Conservation (phyloP, 345 rosid genomes). For the Acer campestre region DNA sequence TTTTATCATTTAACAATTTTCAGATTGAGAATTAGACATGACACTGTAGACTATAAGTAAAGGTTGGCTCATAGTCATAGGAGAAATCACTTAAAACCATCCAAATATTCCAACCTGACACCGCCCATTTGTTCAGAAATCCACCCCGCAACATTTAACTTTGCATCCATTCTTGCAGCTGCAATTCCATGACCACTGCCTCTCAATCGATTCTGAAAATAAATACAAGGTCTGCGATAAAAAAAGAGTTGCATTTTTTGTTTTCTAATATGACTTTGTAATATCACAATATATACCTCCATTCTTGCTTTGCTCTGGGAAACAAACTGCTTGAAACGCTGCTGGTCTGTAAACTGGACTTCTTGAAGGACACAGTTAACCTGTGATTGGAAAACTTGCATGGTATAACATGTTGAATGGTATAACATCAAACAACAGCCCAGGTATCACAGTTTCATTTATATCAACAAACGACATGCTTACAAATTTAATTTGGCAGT, state of each 20-base stretch:
- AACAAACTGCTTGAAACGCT: slow-evolving; percentile 95
- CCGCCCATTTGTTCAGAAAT: slow-evolving; percentile 99
- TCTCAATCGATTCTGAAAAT: slow-evolving; percentile 74
- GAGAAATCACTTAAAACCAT: background rate
- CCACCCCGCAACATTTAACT: slow-evolving; percentile 89
- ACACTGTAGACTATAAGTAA: background rate
- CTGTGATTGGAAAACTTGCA: slow-evolving; percentile 38
- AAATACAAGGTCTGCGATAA: slow-evolving; percentile 15
- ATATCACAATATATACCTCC: slow-evolving; percentile 63
- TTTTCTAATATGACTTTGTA: slow-evolving; percentile 11
- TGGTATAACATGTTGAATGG: background rate
- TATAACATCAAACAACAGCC: background rate
- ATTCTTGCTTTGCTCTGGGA: slow-evolving; percentile 95
- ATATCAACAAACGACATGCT: background rate
- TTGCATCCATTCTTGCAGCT: slow-evolving; percentile 91
- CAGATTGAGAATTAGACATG: background rate
- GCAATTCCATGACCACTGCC: slow-evolving; percentile 97
- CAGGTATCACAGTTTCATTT: background rate
- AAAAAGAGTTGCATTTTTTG: slow-evolving; percentile 12
- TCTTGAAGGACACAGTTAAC: slow-evolving; percentile 86
- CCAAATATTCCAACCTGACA: slow-evolving; percentile 62
- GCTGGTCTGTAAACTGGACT: slow-evolving; percentile 92
- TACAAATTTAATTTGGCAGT: background rate
- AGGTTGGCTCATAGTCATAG: slow-evolving; percentile 9
- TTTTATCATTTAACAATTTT: slow-evolving; percentile 10